Base-by-base conservation (phyloP, 305 asterid species). In the Solanum hybrid region DNA sequence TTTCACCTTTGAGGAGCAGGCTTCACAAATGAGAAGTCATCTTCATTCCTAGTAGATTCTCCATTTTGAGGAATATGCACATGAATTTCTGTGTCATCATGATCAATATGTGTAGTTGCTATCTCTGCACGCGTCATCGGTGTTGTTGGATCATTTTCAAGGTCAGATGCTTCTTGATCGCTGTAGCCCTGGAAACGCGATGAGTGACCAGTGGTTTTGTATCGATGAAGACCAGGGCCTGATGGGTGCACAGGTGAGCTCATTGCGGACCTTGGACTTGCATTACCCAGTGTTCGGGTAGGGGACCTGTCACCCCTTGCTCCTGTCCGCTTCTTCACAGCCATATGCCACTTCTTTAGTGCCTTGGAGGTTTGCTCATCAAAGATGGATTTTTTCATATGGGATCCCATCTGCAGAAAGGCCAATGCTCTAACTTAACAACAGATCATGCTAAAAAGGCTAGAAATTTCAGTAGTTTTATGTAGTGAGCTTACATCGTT, bases 281-380 rank as follows among this genome's bases (percentile, higher is more conserved):
- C 93, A 72, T 56, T 92, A 16, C 98, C 99, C 29, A 95, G 80
- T 0, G 95, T 92, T 51, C 94, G 92, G 1, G 95, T 88, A 0
- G 95, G 95, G 22, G 99, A 91, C 89, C 90, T 93, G 32, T 92
- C 94, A 51, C 92, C 93, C 20, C 87, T 89, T 8, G 92, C 94
- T 3, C 91, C 92, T 93, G 91, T 95, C 91, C 96, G 94, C 94
- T 96, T 96, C 95, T 95, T 95, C 90, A 95, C 98, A 1, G 94
- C 96, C 97, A 91, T 93, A 60, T 94, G 99, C 99, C 99, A 97
- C 85, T 94, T 96, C 95, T 94, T 95, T 22, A 97, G 94, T 75
- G 99, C 99, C 88, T 94, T 95, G 4, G 98, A 94, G 3, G 99
- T 97, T 92, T 96, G 97, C 22, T 96, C 99, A 79, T 96, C 99